phyloP scores from a whole-genome alignment of 768 basidiomycete species.

The Hericium alpestre region DNA sequence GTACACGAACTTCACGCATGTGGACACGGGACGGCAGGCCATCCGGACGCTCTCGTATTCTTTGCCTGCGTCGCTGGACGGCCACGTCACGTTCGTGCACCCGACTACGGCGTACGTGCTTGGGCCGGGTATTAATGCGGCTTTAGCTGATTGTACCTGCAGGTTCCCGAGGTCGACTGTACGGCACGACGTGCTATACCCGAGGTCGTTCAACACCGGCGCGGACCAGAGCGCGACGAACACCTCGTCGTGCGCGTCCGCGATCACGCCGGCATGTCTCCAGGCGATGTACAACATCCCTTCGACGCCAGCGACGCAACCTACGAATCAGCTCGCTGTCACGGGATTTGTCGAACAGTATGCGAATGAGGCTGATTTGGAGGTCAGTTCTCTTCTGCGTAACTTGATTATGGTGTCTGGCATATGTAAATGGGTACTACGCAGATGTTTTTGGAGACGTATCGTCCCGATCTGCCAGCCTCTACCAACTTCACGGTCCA shows the following conservation, averaged over 20 bases:
- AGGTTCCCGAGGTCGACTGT: background rate
- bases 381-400: constrained; percentile 6
- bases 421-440: background rate
- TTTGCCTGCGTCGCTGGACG: constrained; percentile 4
- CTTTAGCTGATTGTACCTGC: background rate
- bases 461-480: background rate
- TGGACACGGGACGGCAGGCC: constrained; percentile 5
- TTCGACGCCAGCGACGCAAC: constrained; percentile 17
- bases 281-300: constrained; percentile 28
- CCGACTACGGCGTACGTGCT: constrained; percentile 10
- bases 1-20: background rate
- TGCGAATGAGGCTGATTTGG: constrained; percentile 20
- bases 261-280: constrained; percentile 21
- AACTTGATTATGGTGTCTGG: background rate
- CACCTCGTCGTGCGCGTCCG: background rate
- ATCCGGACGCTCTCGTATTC: constrained; percentile 1
- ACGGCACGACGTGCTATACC: background rate
- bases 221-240: background rate
- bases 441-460: background rate
- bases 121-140: background rate
- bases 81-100: constrained; percentile 11
- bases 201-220: background rate
- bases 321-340: constrained; percentile 19
- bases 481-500: constrained; percentile 11
- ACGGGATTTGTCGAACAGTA: constrained; percentile 18